Evolutionary conservation across 805 yeast genomes (phyloP).

Genomic region (Kregervanrija pseudodelftensis): DNA sequence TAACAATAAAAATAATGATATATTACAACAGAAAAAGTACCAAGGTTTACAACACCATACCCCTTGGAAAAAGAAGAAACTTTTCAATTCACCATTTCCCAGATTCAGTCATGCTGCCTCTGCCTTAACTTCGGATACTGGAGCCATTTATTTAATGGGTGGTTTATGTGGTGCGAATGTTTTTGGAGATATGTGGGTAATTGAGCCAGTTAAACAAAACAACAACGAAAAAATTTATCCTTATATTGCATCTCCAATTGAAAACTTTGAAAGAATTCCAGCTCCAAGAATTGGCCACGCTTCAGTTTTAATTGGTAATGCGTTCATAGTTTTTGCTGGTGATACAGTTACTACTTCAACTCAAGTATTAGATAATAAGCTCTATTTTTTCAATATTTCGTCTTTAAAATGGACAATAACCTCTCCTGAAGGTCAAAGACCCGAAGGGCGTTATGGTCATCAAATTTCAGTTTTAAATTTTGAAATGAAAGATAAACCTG

Average conservation of each 20-base stretch:
- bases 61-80: conserved; percentile 64
- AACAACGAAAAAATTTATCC: conserved; percentile 24
- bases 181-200: conserved; percentile 92
- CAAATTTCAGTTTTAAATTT: conserved; percentile 70
- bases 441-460: conserved; percentile 93
- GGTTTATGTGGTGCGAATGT: conserved; percentile 90
- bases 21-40: too few relatives aligned
- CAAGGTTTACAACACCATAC: conserved; percentile 16
- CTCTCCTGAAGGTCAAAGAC: conserved; percentile 65
- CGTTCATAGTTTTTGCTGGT: conserved; percentile 93
- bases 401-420: conserved; percentile 77
- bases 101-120: conserved; percentile 90
- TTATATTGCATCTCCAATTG: conserved; percentile 45
- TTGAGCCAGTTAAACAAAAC: conserved; percentile 39
- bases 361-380: conserved; percentile 80
- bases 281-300: conserved; percentile 98
- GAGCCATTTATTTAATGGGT: conserved; percentile 85
- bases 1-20: background rate
- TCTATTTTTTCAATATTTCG: conserved; percentile 78
- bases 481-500: conserved; percentile 35
- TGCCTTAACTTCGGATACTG: conserved; percentile 64
- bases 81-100: conserved; percentile 81
- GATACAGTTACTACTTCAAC: conserved; percentile 78
- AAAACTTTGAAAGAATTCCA: conserved; percentile 73
- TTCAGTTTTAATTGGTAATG: conserved; percentile 85